A percentile compares a stretch with the other conserved stretches of the same genome.
These are phyloP conservation scores for Tremellales sp. DNA, from an alignment of 1,284 basidiomycete genomes.

Conservation along the genomic window DNA sequence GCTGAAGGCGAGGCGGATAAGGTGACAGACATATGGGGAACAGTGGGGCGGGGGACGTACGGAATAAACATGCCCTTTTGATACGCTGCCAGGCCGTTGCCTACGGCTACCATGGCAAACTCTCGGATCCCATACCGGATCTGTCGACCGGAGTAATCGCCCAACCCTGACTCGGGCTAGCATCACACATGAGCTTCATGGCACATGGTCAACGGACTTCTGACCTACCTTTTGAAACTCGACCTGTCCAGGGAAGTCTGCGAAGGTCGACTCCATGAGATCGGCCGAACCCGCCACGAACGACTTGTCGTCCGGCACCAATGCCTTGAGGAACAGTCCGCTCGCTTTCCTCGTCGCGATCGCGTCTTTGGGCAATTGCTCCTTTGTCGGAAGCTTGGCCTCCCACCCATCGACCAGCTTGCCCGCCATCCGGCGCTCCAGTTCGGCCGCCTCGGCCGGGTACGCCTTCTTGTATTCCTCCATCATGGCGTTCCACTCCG, in stretches of 20 bases:
- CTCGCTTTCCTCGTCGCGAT: conserved; percentile 37
- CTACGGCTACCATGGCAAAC: conserved; percentile 38
- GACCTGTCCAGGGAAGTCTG: conserved; percentile 33
- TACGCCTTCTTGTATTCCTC: conserved; percentile 27
- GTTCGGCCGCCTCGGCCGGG: conserved; percentile 28
- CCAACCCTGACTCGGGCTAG: conserved; percentile 29
- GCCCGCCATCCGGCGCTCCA: conserved; percentile 30
- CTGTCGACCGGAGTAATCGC: conserved; percentile 42
- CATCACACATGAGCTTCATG: too few relatives aligned
- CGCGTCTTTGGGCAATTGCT: conserved; percentile 26
- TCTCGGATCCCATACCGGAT: conserved; percentile 45
- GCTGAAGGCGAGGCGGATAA: conserved; percentile 56
- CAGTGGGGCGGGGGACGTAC: conserved; percentile 14
- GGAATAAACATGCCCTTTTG: conserved; percentile 42
- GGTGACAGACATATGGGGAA: conserved; percentile 62
- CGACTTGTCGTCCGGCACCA: conserved; percentile 32
- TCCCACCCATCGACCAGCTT: conserved; percentile 30
- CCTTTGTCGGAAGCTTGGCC: conserved; percentile 27
- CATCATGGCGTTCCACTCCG: conserved; percentile 35
- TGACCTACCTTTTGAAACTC: conserved; percentile 40
- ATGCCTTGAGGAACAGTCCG: conserved; percentile 34
- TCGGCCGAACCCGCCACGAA: conserved; percentile 42
- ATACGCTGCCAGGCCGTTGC: conserved; percentile 40
- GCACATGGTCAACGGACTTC: background rate
- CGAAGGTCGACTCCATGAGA: conserved; percentile 41